Evolutionary conservation across 345 rosid genomes (phyloP).

Genomic region (Eucalyptus pauciflora): DNA sequence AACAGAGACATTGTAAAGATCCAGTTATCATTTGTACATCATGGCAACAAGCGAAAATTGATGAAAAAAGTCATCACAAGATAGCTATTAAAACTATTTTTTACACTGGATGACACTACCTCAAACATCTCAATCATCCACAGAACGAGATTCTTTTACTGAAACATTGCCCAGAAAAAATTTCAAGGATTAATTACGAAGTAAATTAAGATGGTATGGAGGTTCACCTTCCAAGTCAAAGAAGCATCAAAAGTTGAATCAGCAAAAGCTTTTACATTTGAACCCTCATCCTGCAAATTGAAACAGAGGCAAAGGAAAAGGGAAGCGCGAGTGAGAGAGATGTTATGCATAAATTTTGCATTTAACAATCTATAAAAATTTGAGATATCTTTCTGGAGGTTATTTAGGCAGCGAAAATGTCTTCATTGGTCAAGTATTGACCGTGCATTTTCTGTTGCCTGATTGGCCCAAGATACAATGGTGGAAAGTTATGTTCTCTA

Average conservation of each 20-base stretch:
- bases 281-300: constrained; percentile 40
- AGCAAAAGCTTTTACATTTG: constrained; percentile 44
- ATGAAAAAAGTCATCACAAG: background rate
- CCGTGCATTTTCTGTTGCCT: background rate
- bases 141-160: background rate
- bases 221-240: constrained; percentile 68
- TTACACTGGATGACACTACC: background rate
- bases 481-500: background rate
- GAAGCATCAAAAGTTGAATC: constrained; percentile 45
- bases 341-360: background rate
- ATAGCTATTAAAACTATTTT: background rate
- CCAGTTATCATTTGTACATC: background rate
- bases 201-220: background rate
- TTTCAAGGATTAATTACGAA: no score
- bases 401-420: background rate
- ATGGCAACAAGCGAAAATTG: background rate
- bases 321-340: background rate
- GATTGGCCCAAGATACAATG: background rate
- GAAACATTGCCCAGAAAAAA: background rate
- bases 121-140: background rate
- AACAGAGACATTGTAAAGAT: background rate
- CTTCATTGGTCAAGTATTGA: background rate
- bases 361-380: background rate
- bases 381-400: background rate
- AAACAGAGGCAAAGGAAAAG: background rate